Evolutionary conservation across 2,329 filamentous ascomycete species (phyloP).

Genomic region (Diplodia mutila): DNA sequence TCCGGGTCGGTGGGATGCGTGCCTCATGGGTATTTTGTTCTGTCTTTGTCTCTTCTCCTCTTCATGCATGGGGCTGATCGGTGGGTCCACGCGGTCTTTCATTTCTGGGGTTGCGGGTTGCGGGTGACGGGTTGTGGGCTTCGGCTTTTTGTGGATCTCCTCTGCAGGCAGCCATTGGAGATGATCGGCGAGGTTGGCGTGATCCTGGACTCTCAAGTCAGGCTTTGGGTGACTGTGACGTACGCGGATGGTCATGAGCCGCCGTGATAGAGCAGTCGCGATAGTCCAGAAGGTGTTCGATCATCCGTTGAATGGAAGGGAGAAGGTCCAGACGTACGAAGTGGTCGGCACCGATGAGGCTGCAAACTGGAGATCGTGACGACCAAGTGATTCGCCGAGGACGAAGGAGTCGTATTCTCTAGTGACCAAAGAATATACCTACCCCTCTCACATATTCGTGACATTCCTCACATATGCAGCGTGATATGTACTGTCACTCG

Average conservation of each 20-base stretch:
- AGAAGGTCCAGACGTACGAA: not conserved
- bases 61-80: not conserved
- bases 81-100: not conserved
- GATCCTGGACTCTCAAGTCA: not conserved
- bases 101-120: not conserved
- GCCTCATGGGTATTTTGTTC: not conserved
- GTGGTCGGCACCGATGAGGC: not conserved
- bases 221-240: not conserved
- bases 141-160: not conserved
- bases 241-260: not conserved
- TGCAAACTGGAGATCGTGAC: not conserved
- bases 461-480: not conserved
- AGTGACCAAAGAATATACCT: not conserved
- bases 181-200: not conserved
- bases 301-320: not conserved
- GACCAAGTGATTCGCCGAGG: not conserved
- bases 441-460: not conserved
- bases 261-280: not conserved
- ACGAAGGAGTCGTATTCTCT: not conserved
- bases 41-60: not conserved
- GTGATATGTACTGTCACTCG: not conserved
- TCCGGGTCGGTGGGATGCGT: not conserved
- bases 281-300: not conserved
- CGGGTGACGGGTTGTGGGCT: no score
- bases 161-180: not conserved